Conservation (phyloP, 208 protist genomes). For the Naegleria lovaniensis region DNA sequence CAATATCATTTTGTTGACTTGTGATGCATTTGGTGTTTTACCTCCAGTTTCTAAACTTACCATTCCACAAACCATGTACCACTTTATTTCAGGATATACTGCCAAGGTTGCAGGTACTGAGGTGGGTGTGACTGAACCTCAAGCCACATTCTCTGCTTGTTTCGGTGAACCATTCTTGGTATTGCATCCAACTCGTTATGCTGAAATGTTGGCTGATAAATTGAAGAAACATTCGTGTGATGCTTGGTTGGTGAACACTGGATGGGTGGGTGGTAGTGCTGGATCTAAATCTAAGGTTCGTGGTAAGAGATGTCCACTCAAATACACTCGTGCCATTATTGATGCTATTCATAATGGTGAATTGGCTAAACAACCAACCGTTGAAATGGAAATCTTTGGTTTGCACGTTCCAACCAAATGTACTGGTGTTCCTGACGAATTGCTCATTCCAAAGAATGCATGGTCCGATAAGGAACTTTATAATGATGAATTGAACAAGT, state of each 20-base stretch:
- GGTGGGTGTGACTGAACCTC: constrained; percentile 77
- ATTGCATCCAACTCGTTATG: constrained; percentile 88
- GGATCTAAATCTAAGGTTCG: constrained; percentile 53
- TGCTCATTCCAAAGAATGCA: constrained; percentile 76
- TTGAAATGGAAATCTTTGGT: constrained; percentile 70
- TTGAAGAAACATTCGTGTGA: constrained; percentile 66
- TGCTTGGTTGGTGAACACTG: constrained; percentile 90
- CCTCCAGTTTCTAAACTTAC: constrained; percentile 83
- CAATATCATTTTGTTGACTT: constrained; percentile 92
- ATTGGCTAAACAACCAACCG: constrained; percentile 63
- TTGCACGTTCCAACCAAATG: constrained; percentile 70
- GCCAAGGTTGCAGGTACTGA: constrained; percentile 84
- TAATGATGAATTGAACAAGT: constrained; percentile 63
- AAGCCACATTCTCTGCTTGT: constrained; percentile 86
- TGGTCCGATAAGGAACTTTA: constrained; percentile 78
- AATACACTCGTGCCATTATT: constrained; percentile 86
- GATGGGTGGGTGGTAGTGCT: constrained; percentile 74
- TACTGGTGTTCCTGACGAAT: constrained; percentile 62
- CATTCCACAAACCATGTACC: constrained; percentile 83
- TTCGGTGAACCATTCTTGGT: constrained; percentile 90
- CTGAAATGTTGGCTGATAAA: constrained; percentile 85
- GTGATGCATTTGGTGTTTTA: constrained; percentile 93
- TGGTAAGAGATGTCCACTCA: constrained; percentile 71
- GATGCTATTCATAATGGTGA: constrained; percentile 86
- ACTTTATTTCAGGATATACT: constrained; percentile 89